phyloP scores from a whole-genome alignment of 805 yeast species.

The Tetrapisispora iriomotensis region DNA sequence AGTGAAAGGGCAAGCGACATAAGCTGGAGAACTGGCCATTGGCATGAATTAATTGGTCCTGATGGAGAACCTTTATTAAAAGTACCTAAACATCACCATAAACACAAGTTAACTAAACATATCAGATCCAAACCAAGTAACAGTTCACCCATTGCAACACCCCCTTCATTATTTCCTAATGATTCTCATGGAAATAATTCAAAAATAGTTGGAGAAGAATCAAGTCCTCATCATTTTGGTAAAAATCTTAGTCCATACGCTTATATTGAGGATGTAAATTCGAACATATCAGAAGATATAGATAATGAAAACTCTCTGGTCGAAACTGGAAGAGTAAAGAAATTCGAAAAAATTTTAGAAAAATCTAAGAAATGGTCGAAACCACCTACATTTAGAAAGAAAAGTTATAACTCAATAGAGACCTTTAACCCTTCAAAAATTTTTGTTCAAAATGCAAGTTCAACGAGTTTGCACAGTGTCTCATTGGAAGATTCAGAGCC shows the following conservation, averaged over 20 bases:
- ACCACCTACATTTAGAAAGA: constrained; percentile 9
- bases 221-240: neutral
- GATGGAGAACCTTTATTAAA: constrained; percentile 22
- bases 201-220: neutral
- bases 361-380: constrained; percentile 15
- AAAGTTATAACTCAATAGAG: neutral
- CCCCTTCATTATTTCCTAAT: neutral
- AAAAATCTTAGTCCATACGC: neutral
- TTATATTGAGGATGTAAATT: neutral
- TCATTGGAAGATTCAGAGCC: neutral
- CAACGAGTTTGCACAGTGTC: neutral
- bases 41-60: constrained; percentile 25
- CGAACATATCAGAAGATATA: neutral
- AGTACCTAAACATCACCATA: neutral
- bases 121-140: neutral
- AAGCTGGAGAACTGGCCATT: constrained; percentile 38
- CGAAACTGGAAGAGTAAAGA: constrained; percentile 6
- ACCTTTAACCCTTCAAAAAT: neutral
- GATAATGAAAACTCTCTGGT: neutral
- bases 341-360: constrained; percentile 18
- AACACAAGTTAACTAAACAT: neutral
- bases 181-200: neutral
- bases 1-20: constrained; percentile 49
- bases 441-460: neutral
- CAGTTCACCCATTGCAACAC: too few relatives aligned